Percentiles rank a stretch among this genome's conserved stretches.
These are phyloP conservation scores for Trypanosoma rangeli DNA, from an alignment of 208 protist genomes.

Conservation along the genomic window DNA sequence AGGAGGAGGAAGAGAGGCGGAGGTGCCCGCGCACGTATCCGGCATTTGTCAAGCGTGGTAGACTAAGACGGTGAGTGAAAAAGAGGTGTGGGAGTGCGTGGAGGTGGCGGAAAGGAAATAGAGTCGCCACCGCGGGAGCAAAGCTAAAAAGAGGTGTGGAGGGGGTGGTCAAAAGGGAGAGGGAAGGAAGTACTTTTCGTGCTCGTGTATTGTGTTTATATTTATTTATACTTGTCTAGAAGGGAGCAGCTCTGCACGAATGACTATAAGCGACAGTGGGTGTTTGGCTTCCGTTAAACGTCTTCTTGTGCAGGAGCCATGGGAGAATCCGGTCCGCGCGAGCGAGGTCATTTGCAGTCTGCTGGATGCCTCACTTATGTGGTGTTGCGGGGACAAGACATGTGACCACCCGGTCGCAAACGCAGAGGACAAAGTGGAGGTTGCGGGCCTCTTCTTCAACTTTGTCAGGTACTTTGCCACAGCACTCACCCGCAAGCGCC, in stretches of 20 bases:
- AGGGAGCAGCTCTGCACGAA: not conserved
- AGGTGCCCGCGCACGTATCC: too few species aligned
- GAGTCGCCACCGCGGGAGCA: not conserved
- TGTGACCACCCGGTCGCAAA: not conserved
- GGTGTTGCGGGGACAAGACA: not conserved
- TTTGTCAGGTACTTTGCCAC: conserved; percentile 24
- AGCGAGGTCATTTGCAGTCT: conserved; percentile 15
- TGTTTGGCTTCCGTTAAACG: conserved; percentile 5
- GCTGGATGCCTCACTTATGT: conserved; percentile 9
- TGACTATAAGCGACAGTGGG: not conserved
- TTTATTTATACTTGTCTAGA: not conserved
- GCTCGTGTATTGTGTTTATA: not conserved
- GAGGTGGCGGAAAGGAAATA: not conserved
- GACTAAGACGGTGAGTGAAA: not conserved
- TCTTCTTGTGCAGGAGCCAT: conserved; percentile 18
- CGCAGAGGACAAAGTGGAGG: not conserved
- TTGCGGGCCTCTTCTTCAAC: conserved; percentile 14
- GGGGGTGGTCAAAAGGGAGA: not conserved
- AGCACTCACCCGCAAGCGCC: conserved; percentile 1
- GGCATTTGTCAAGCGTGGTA: not conserved
- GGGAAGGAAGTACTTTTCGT: not conserved
- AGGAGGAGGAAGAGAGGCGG: not conserved
- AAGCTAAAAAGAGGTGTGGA: not conserved
- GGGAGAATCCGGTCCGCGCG: not conserved
- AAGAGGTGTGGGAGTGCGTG: not conserved